Evolutionary conservation across 768 basidiomycete genomes (phyloP), one percentile per base, ranked within the genome.

Genomic region (Lepiota brunneoincarnata): DNA sequence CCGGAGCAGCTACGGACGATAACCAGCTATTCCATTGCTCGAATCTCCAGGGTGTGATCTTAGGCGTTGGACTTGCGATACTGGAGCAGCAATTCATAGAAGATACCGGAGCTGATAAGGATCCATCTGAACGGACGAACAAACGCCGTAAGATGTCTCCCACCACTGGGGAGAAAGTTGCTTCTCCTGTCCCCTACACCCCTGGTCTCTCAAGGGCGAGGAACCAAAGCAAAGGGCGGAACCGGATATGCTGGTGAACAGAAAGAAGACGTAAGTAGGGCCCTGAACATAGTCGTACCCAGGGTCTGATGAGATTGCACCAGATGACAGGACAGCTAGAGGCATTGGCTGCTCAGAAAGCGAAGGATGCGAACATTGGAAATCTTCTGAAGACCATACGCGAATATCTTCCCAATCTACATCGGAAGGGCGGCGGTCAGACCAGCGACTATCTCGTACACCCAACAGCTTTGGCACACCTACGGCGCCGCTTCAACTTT

Each of bases 401-500:
- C n/a, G 75, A 83, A 2, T 98, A 86, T 66, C 81, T 98, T 9
- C 95, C 95, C 0, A 88, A 87, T 36, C 71, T 93, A 9, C 81
- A 87, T 59, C 83, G 94, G 44, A 70, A 74, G 17, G 87, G 83
- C 10, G 93, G 92, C 14, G 85, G 85, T 36, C 82, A 81, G 58
- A 81, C 92, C 1, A 93, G 91, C 59, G 95, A 98, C 72, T 95
- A 91, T 63, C 79, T 93, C 62, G 86, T 89, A n/a, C 91, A 93
- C 63, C 94, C 94, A 1, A 95, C 93, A 2, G 83, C 93, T 2
- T 75, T 98, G 35, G 92, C 93, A 9, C 95, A 95, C 70, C 85
- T 98, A 51, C 84, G 95, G 38, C 75, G 95, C 59, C 81, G 94
- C 31, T 97, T 97, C 74, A 95, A 93, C 64, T 84, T 84, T 64